Evolutionary conservation across 176 grass and related monocot genomes (phyloP).

Genomic region (Musa acuminata): DNA sequence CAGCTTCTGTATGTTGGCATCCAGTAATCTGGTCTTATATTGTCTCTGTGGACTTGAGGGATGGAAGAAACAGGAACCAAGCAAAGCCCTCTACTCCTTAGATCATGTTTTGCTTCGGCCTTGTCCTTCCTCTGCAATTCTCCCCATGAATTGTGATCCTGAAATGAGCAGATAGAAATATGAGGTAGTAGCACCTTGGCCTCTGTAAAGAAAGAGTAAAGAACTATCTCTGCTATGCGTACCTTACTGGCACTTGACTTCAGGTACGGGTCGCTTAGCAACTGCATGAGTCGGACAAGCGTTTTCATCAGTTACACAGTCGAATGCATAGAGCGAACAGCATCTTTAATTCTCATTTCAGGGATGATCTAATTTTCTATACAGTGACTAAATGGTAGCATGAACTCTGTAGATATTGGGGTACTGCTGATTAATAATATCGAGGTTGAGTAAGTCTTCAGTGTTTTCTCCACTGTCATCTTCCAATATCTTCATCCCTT

Average conservation of each 20-base stretch:
- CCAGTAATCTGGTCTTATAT: conserved; percentile 7
- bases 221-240: not conserved
- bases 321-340: too few species aligned
- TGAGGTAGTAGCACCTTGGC: not conserved
- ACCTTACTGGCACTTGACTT: conserved; percentile 5
- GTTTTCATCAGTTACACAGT: not conserved
- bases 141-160: conserved; percentile 4
- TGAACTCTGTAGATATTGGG: too few species aligned
- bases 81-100: conserved; percentile 4
- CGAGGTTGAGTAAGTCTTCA: too few species aligned
- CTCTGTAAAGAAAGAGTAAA: not conserved
- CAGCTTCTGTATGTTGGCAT: conserved; percentile 11
- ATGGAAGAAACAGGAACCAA: conserved; percentile 16
- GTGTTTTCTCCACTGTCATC: too few species aligned
- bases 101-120: not conserved
- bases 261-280: conserved; percentile 5
- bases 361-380: too few species aligned
- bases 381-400: too few species aligned
- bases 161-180: not conserved
- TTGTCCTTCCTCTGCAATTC: conserved; percentile 9
- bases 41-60: conserved; percentile 7
- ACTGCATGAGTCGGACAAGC: not conserved
- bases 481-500: too few species aligned
- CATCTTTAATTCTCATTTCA: too few species aligned
- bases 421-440: too few species aligned